Conservation (phyloP, 257 asterid genomes). For the Primulina eburnea region DNA sequence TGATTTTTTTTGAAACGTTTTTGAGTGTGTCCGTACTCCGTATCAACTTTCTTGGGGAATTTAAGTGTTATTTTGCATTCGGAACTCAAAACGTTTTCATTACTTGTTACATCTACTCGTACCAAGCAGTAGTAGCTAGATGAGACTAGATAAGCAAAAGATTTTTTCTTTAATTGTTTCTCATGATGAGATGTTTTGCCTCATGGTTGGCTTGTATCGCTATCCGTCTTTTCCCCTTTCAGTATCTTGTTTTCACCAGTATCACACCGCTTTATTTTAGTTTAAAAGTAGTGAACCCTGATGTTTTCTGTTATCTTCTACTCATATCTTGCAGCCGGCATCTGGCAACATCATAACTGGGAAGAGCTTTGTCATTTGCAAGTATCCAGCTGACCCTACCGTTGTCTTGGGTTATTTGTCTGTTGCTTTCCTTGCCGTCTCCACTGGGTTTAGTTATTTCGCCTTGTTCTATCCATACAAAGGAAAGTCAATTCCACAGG, state of each 20-base stretch:
- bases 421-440: slow-evolving; percentile 50
- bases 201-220: not conserved
- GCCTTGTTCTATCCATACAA: slow-evolving; percentile 74
- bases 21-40: not conserved
- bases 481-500: slow-evolving; percentile 72
- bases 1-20: not conserved
- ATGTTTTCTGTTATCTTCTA: slow-evolving; percentile 1
- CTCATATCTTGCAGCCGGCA: slow-evolving; percentile 56
- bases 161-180: not conserved
- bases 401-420: slow-evolving; percentile 69
- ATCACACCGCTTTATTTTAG: not conserved
- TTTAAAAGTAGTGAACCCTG: not conserved
- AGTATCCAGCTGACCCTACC: slow-evolving; percentile 65
- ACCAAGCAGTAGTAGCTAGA: not conserved
- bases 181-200: not conserved
- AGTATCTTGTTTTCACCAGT: not conserved
- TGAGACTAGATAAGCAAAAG: not conserved
- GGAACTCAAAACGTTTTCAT: not conserved
- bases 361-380: slow-evolving; percentile 63
- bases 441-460: slow-evolving; percentile 47
- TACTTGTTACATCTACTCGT: not conserved
- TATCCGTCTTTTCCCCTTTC: not conserved
- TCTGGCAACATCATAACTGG: slow-evolving; percentile 58
- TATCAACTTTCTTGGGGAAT: not conserved
- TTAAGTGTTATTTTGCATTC: not conserved